Percentiles rank a stretch among this genome's conserved stretches.
phyloP scores from a whole-genome alignment of 805 yeast genomes.

The Lachancea cidri region DNA sequence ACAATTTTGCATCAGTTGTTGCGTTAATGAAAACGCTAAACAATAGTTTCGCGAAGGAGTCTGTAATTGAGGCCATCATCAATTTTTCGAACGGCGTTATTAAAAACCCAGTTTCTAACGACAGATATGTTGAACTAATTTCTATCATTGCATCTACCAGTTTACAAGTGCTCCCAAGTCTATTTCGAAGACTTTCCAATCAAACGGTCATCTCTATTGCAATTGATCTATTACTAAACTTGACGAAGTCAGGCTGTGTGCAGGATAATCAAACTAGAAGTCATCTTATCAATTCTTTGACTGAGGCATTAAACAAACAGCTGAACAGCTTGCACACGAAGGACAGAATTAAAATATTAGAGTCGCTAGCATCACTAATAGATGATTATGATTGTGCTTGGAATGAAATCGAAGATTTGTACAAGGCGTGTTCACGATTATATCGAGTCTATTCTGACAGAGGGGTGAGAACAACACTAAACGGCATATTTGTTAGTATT shows the following conservation, averaged over 20 bases:
- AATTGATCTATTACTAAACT: slow-evolving; percentile 44
- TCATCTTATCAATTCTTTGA: slow-evolving; percentile 50
- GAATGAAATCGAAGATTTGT: slow-evolving; percentile 45
- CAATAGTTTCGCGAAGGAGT: slow-evolving; percentile 56
- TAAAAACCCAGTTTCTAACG: slow-evolving; percentile 36
- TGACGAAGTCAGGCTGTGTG: slow-evolving; percentile 55
- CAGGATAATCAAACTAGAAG: slow-evolving; percentile 49
- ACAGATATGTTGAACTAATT: slow-evolving; percentile 45
- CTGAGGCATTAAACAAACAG: slow-evolving; percentile 57
- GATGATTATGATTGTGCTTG: slow-evolving; percentile 49
- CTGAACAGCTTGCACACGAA: slow-evolving; percentile 43
- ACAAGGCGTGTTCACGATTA: slow-evolving; percentile 48
- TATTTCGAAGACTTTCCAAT: slow-evolving; percentile 37
- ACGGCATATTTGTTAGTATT: slow-evolving; percentile 53
- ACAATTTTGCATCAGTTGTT: slow-evolving; percentile 48
- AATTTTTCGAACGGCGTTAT: slow-evolving; percentile 49
- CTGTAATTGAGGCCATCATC: slow-evolving; percentile 53
- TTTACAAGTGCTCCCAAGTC: slow-evolving; percentile 45
- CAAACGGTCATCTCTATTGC: slow-evolving; percentile 48
- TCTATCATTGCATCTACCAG: slow-evolving; percentile 56
- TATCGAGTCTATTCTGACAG: slow-evolving; percentile 55
- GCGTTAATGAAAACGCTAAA: slow-evolving; percentile 54
- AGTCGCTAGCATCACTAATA: slow-evolving; percentile 52
- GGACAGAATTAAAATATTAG: slow-evolving; percentile 53
- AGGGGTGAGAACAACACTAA: slow-evolving; percentile 56